Evolutionary conservation across 2,329 filamentous ascomycete species (phyloP), one percentile per base, ranked within the genome.

Genomic region (Exutisphaerella laricina): DNA sequence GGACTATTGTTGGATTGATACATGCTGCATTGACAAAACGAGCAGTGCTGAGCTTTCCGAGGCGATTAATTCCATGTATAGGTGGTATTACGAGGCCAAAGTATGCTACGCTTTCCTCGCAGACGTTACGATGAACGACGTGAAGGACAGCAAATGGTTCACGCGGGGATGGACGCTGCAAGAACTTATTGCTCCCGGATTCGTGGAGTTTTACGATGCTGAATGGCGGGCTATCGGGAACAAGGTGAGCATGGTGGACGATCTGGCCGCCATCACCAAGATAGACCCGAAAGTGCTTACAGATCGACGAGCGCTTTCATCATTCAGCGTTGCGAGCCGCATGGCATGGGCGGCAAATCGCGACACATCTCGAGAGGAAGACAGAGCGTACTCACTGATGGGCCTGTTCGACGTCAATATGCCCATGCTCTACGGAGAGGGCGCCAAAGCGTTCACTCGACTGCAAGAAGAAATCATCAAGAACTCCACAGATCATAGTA

Each of bases 11-110:
- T 68, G 66, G 65, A 53, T 65, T 4, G 66, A 68, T 48, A 67
- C 64, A 1, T 65, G 61, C 49, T 68, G 65, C 39, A 67, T 68
- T 42, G 60, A 66, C 46, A 66, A 66, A 45, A 47, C 46, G 1
- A 62, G 56, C 43, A 62, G 56, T 32, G 51, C 62, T 0, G 65
- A 67, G 51, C 51, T 68, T 1, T 59, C 59, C 1, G 59, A 66
- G 41, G 59, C 62, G 4, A 65, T n/a, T n/a, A n/a, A n/a, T n/a
- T n/a, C n/a, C n/a, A 57, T 56, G 54, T 57, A 53, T 34, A 34
- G 48, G 10, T 68, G 64, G 61, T 67, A 68, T 45, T 49, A 51
- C 7, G 48, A 60, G 13, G 58, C 64, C 2, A 46, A 49, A n/a
- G 46, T 52, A 6, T 68, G 65, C 43, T 67, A 66, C 44, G 64